Percentiles rank a stretch among this genome's conserved stretches.
Conservation (phyloP, 2,329 filamentous ascomycete genomes). For the Dothistroma septosporum region DNA sequence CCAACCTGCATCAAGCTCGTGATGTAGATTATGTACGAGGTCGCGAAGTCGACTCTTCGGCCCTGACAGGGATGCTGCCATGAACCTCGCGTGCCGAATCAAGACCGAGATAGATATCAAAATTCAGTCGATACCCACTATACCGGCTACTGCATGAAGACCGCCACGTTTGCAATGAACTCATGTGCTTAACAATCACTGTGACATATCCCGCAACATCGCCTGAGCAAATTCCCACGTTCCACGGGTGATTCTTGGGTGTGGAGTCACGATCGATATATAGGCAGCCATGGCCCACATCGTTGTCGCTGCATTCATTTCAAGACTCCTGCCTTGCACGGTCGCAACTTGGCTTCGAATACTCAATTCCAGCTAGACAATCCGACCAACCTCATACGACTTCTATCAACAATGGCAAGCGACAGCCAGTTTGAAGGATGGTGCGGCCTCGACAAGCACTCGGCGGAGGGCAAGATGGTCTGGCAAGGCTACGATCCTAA, state of each 20-base stretch:
- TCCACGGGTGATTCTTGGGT: slow-evolving; percentile 1
- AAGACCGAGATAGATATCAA: slow-evolving; percentile 7
- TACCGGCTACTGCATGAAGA: slow-evolving; percentile 4
- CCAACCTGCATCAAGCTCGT: background rate
- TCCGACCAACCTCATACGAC: slow-evolving; percentile 4
- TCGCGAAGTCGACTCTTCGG: background rate
- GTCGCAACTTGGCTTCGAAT: slow-evolving; percentile 7
- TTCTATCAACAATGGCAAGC: slow-evolving; percentile 13
- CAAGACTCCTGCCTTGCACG: slow-evolving; percentile 1
- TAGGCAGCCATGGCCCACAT: background rate
- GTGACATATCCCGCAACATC: slow-evolving; percentile 6
- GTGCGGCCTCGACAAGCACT: slow-evolving; percentile 49
- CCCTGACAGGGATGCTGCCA: slow-evolving; percentile 1
- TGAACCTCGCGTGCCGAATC: slow-evolving; percentile 5
- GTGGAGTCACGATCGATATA: slow-evolving; percentile 1
- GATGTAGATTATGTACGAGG: background rate
- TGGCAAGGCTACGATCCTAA: slow-evolving; percentile 46
- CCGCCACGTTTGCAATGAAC: background rate
- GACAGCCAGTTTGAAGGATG: slow-evolving; percentile 56
- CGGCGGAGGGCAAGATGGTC: slow-evolving; percentile 52
- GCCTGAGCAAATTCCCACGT: slow-evolving; percentile 6
- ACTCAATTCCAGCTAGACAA: slow-evolving; percentile 6
- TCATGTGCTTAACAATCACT: slow-evolving; percentile 7
- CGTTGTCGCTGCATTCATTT: background rate
- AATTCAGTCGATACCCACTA: slow-evolving; percentile 4